Evolutionary conservation across 495 filamentous ascomycete species (phyloP), one percentile per base, ranked within the genome.

Genomic region (Talaromyces nanjingensis): DNA sequence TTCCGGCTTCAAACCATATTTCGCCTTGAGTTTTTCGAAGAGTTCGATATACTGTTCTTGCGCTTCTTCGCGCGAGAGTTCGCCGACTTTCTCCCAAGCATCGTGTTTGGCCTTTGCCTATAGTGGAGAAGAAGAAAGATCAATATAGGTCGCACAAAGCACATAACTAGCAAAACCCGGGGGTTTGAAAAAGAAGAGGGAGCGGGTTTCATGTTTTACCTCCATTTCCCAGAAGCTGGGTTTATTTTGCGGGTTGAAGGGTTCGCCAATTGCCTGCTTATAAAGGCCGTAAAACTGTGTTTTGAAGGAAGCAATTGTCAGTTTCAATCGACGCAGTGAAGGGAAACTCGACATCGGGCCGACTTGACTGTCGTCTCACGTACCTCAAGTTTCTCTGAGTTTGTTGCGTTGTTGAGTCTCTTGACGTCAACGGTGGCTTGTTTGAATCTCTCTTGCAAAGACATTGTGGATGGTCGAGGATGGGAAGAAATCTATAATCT

Each of bases 31-130:
- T 66, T 70, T 70, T 74, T 89, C 85, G 64, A 93, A 86, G 65
- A 87, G 72, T 73, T 81, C 73, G 67, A 94, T 87, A 74, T 97
- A 97, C 65, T 84, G 77, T 71, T 83, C 83, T 85, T 93, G 86
- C 8, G 91, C 90, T 62, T 87, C 73, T 65, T 84, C 78, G 47
- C 79, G 63, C 55, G 77, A 83, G 59, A 87, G 73, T 58, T 81
- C 81, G 59, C 87, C 83, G 63, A 86, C 64, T 63, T 84, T 81
- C 74, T 87, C 72, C 91, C 91, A 97, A 20, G 86, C 87, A 37
- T 81, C 81, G 78, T 85, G 83, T 82, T 93, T 94, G 66, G 86
- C 86, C 78, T 92, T 93, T 74, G 76, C 85, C 91, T 96, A 66
- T 5, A 39, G 24, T 18, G 47, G 5, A 27, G 39, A 11, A 37